Evolutionary conservation across 1,284 basidiomycete genomes (phyloP), one percentile per base, ranked within the genome.

Genomic region (Tylopilus sp.): DNA sequence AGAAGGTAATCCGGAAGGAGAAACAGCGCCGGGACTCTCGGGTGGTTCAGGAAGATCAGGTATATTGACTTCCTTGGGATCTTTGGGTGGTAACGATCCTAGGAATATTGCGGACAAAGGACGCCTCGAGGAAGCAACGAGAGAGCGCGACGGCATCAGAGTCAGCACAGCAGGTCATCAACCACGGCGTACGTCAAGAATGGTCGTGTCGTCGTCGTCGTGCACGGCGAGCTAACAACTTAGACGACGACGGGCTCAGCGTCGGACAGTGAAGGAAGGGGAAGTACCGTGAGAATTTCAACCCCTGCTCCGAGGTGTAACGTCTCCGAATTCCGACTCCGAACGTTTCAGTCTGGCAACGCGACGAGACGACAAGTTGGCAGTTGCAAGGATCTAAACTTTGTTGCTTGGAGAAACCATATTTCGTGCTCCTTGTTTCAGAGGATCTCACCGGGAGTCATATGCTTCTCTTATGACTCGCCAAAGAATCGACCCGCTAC

Each of bases 41-140:
- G 84, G 82, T 6, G 83, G 84, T 54, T 83, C 83, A 44, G 85
- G 84, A 40, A 86, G 75, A 55, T 84, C 79, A 2, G 85, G 84
- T 25, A 85, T 73, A 38, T 48, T 55, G 21, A 38, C 52, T 54
- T 58, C 63, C 57, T 55, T 66, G 41, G 60, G 50, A 51, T 63
- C 59, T 40, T 65, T 66, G 23, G 67, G 57, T 42, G 63, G 61
- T 58, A 67, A 53, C 46, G 64, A 61, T 50, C 64, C 64, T 37
- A 66, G 53, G 55, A 68, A 69, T 52, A 66, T 66, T 53, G 64
- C 64, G 39, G 64, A 66, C 61, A 69, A 68, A 66, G 67, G 64
- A 51, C 64, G 67, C 50, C 63, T 68, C 45, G 65, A 67, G 44
- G 65, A 59, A 55, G 64, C 26, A 65, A 55, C 49, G 46, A 64